These are phyloP conservation scores for Tricholoma matsutake DNA, from an alignment of 768 basidiomycete genomes.

Conservation along the genomic window DNA sequence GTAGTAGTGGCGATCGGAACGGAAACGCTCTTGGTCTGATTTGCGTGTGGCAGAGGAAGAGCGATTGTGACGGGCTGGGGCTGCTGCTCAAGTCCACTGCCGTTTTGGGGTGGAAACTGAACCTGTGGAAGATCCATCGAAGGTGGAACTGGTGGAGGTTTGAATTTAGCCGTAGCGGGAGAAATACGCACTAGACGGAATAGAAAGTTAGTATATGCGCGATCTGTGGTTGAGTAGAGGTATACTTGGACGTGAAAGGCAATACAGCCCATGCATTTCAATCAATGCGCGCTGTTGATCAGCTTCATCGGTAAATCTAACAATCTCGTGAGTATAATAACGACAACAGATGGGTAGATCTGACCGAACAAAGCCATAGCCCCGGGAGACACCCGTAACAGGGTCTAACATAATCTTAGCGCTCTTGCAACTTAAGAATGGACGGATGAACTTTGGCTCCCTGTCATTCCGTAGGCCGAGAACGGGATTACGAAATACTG, in stretches of 20 bases:
- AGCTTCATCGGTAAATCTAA: slow-evolving; percentile 80
- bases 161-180: slow-evolving; percentile 86
- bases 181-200: slow-evolving; percentile 75
- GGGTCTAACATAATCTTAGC: slow-evolving; percentile 96
- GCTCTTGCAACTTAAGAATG: slow-evolving; percentile 90
- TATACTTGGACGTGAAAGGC: slow-evolving; percentile 84
- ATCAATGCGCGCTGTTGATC: slow-evolving; percentile 89
- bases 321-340: slow-evolving; percentile 13
- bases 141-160: slow-evolving; percentile 46
- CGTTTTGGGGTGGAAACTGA: slow-evolving; percentile 36
- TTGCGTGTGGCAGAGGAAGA: slow-evolving; percentile 43
- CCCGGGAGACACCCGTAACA: slow-evolving; percentile 81
- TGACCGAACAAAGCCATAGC: slow-evolving; percentile 90
- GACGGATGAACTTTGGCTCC: slow-evolving; percentile 84
- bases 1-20: slow-evolving; percentile 57
- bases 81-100: slow-evolving; percentile 28
- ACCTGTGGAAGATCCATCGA: slow-evolving; percentile 45
- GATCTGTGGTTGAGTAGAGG: slow-evolving; percentile 13
- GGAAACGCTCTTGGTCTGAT: slow-evolving; percentile 63
- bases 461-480: slow-evolving; percentile 82
- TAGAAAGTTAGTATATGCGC: slow-evolving; percentile 30
- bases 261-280: slow-evolving; percentile 91
- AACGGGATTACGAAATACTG: slow-evolving; percentile 87
- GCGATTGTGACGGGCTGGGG: slow-evolving; percentile 43
- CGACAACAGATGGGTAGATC: slow-evolving; percentile 16